phyloP scores from a whole-genome alignment of 305 asterid species.

The Petunia hybrid region DNA sequence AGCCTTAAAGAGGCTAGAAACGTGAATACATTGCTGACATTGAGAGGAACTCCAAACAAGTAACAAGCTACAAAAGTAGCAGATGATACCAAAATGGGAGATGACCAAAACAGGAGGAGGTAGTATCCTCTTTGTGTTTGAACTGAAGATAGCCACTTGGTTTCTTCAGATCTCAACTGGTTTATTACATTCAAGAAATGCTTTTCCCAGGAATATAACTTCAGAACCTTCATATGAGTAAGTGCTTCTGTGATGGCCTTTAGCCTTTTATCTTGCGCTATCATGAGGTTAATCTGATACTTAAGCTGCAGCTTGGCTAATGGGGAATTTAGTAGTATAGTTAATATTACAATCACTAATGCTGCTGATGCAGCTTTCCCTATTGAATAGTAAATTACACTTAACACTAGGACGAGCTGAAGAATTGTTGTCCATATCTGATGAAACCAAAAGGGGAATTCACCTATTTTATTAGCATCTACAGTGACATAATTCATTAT shows the following conservation, averaged over 20 bases:
- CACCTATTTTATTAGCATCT: conserved; percentile 39
- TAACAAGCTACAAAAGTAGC: conserved; percentile 43
- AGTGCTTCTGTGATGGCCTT: conserved; percentile 42
- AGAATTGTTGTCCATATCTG: conserved; percentile 36
- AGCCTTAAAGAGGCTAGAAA: conserved; percentile 41
- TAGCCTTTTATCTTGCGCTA: conserved; percentile 42
- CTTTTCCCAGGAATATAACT: conserved; percentile 46
- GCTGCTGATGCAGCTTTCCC: conserved; percentile 36
- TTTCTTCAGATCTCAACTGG: conserved; percentile 36
- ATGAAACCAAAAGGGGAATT: conserved; percentile 38
- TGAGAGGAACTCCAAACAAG: conserved; percentile 35
- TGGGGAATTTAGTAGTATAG: conserved; percentile 36
- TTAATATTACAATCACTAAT: conserved; percentile 19
- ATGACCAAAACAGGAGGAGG: conserved; percentile 39
- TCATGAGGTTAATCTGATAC: conserved; percentile 40
- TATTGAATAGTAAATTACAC: conserved; percentile 25
- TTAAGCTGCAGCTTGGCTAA: conserved; percentile 38
- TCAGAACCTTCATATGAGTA: conserved; percentile 42
- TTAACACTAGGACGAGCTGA: conserved; percentile 29
- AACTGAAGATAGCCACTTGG: conserved; percentile 35
- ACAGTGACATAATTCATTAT: conserved; percentile 37
- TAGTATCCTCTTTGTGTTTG: conserved; percentile 36
- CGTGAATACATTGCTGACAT: conserved; percentile 37
- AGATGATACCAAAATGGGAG: conserved; percentile 41
- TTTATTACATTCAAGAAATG: conserved; percentile 36